These are phyloP conservation scores for Lenzites betulinus DNA, from an alignment of 768 basidiomycete species.

Conservation along the genomic window DNA sequence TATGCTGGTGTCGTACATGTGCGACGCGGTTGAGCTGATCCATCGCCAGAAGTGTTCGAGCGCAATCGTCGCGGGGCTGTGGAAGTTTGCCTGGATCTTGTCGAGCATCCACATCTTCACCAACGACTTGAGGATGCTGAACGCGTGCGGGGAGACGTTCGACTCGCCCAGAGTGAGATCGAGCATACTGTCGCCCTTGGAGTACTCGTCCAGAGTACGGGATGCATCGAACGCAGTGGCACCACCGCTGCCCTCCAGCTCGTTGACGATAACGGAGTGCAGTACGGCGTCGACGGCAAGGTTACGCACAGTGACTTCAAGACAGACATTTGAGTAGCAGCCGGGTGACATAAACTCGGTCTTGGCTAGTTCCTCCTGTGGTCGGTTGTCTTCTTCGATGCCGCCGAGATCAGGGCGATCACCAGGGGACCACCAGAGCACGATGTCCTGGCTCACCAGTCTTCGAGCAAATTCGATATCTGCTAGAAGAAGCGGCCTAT, in stretches of 20 bases:
- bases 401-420: conserved; percentile 93
- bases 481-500: conserved; percentile 83
- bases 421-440: conserved; percentile 96
- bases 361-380: conserved; percentile 74
- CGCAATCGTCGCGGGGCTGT: conserved; percentile 65
- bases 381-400: conserved; percentile 80
- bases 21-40: conserved; percentile 83
- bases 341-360: conserved; percentile 87
- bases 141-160: conserved; percentile 83
- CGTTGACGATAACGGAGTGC: conserved; percentile 94
- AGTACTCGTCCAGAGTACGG: conserved; percentile 88
- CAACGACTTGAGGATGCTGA: conserved; percentile 82
- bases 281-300: conserved; percentile 92
- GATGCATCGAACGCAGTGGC: conserved; percentile 94
- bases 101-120: conserved; percentile 91
- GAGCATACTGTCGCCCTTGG: conserved; percentile 62
- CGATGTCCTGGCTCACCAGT: conserved; percentile 81
- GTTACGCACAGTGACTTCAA: conserved; percentile 88
- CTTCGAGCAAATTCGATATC: conserved; percentile 92
- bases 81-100: conserved; percentile 68
- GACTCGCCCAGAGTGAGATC: conserved; percentile 88
- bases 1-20: conserved; percentile 90
- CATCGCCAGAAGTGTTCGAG: conserved; percentile 98
- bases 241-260: conserved; percentile 94
- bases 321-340: conserved; percentile 89